Evolutionary conservation across 805 yeast genomes (phyloP).

Genomic region (Starmera pachycereana): DNA sequence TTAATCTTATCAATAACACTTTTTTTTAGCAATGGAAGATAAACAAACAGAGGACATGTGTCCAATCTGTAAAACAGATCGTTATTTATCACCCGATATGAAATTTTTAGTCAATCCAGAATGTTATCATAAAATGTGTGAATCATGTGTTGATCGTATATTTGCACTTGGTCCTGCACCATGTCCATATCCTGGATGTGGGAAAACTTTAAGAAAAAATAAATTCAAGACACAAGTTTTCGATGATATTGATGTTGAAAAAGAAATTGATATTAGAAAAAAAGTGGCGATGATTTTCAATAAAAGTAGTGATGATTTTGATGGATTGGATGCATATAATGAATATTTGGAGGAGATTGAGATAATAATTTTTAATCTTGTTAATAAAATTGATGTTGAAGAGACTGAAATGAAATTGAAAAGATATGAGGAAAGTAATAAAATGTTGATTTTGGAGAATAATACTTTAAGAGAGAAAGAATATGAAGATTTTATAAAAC

Average conservation of each 20-base stretch:
- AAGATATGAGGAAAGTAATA: conserved; percentile 65
- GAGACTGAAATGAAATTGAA: conserved; percentile 55
- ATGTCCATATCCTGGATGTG: conserved; percentile 91
- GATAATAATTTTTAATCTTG: conserved; percentile 65
- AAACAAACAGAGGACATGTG: conserved; percentile 71
- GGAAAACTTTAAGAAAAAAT: conserved; percentile 75
- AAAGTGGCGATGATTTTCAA: conserved; percentile 71
- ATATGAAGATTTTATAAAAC: conserved; percentile 46
- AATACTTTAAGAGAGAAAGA: conserved; percentile 66
- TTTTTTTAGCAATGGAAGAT: conserved; percentile 16
- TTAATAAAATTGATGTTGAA: conserved; percentile 58
- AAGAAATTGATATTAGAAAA: conserved; percentile 84
- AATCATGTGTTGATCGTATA: conserved; percentile 91
- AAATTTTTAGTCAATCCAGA: conserved; percentile 89
- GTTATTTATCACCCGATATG: conserved; percentile 90
- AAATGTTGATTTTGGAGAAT: conserved; percentile 65
- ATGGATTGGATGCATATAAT: conserved; percentile 49
- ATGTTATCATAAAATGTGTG: conserved; percentile 97
- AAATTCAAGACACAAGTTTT: conserved; percentile 87
- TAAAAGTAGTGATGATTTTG: conserved; percentile 68
- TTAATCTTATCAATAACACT: no score
- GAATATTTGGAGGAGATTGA: conserved; percentile 79
- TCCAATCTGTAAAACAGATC: conserved; percentile 94
- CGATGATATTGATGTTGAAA: conserved; percentile 82
- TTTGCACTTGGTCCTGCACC: conserved; percentile 93